These are phyloP conservation scores for Cinnamomum chago DNA, from an alignment of 164 flowering plant genomes.

Conservation along the genomic window DNA sequence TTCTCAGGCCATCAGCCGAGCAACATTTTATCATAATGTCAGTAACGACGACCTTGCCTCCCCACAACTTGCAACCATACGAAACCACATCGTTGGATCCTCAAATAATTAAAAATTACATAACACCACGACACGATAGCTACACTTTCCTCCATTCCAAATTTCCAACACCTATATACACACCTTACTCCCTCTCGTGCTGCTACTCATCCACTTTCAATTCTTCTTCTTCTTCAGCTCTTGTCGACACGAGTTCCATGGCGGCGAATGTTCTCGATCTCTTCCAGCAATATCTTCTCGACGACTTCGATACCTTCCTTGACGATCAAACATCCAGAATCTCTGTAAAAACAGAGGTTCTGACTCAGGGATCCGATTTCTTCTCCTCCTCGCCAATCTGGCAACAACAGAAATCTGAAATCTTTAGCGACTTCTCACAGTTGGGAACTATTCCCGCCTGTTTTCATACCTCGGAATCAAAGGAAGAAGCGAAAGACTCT, in stretches of 20 bases:
- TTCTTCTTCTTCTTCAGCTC: too few species aligned
- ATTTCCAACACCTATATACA: not conserved
- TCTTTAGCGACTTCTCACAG: not conserved
- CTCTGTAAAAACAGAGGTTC: not conserved
- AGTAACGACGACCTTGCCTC: too few species aligned
- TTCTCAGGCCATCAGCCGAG: too few species aligned
- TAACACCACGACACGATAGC: too few species aligned
- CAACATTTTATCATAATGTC: too few species aligned
- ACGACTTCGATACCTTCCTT: conserved; percentile 21
- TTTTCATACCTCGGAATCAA: not conserved
- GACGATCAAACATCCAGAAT: not conserved
- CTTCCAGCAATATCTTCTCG: conserved; percentile 30
- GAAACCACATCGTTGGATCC: too few species aligned
- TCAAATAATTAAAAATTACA: too few species aligned
- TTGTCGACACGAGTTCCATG: too few species aligned
- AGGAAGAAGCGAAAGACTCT: not conserved
- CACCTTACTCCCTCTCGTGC: not conserved
- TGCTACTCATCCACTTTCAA: too few species aligned
- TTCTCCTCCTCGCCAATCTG: not conserved
- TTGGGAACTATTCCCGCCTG: not conserved
- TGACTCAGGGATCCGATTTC: not conserved
- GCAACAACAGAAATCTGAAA: too few species aligned
- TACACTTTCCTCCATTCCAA: too few species aligned
- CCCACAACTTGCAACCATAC: too few species aligned
- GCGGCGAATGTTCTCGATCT: conserved; percentile 20